Evolutionary conservation across 2,329 filamentous ascomycete genomes (phyloP).

Genomic region (Fusarium equiseti): DNA sequence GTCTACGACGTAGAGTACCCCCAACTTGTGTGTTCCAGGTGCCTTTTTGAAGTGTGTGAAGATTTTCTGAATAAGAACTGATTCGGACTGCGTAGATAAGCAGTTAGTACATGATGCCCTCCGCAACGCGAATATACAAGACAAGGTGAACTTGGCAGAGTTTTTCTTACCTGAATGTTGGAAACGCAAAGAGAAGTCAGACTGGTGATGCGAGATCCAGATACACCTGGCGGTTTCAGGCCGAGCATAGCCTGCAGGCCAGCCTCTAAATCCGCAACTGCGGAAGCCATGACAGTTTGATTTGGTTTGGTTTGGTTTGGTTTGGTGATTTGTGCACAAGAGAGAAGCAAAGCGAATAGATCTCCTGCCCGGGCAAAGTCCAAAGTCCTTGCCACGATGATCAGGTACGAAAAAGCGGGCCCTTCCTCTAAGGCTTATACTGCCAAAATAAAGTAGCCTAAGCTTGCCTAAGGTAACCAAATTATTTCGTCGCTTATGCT

Average conservation of each 20-base stretch:
- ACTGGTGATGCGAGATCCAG: slow-evolving; percentile 88
- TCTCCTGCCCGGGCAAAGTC: no score
- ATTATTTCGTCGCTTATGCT: not conserved
- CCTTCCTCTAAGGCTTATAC: not conserved
- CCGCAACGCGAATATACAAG: no score
- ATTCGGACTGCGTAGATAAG: slow-evolving; percentile 77
- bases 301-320: slow-evolving; percentile 47
- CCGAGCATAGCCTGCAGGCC: slow-evolving; percentile 91
- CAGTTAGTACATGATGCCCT: slow-evolving; percentile 36
- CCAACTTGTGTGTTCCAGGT: slow-evolving; percentile 94
- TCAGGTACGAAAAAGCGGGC: not conserved
- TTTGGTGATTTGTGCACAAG: slow-evolving; percentile 24
- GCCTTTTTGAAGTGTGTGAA: slow-evolving; percentile 98
- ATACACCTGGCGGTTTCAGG: slow-evolving; percentile 93
- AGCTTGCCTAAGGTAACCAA: not conserved
- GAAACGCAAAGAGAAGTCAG: slow-evolving; percentile 89
- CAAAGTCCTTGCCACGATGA: not conserved
- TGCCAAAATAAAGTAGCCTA: not conserved
- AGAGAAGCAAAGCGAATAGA: slow-evolving; percentile 19
- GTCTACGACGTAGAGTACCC: slow-evolving; percentile 99
- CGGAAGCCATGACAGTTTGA: slow-evolving; percentile 73
- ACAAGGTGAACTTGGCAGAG: not conserved
- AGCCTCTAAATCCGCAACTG: slow-evolving; percentile 90
- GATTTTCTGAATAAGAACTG: slow-evolving; percentile 93
- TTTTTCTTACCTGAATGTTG: slow-evolving; percentile 82